Evolutionary conservation across 2,329 filamentous ascomycete genomes (phyloP), one percentile per base, ranked within the genome.

Genomic region (Penicillium sp.): DNA sequence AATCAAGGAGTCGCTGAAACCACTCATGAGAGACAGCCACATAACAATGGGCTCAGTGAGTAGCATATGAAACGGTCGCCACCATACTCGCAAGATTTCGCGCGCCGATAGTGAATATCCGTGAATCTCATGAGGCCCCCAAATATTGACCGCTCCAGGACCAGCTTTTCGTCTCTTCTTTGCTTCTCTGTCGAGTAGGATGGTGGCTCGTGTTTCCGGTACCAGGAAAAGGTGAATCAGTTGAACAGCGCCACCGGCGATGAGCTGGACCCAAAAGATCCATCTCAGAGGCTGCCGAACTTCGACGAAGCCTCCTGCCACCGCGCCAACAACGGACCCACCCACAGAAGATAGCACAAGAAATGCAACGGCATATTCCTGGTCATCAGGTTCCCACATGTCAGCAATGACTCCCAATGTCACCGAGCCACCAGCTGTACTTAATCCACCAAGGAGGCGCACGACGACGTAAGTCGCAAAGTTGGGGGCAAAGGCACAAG

Each of bases 1-100:
- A 61, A 86, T 84, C 23, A 90, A 80, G 10, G 86, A 85, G 54
- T 90, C 87, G 17, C 81, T 84, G 75, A 90, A 90, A 23, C 87
- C 87, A 7, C 81, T 85, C 4, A 90, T 81, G 0, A 89, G 79
- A 1, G 87, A 89, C 9, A 90, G 73, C 15, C 80, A 82, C 9
- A 87, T 73, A 8, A 90, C 87, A 46, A 90, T 90, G 4, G 87
- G 87, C 72, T 90, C 87, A 1, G 82, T 87, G 23, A 87, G 54
- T 63, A 90, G 86, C 83, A 90, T 88, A 64, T 80, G 79, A 72
- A 89, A 90, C 0, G 87, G 86, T 0, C 86, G 83, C 15, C 75
- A 58, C 82, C 82, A 85, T 4, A 82, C 84, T 43, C 65, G 56
- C 12, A 56, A 49, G 6, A 58, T 51, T 48, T 66, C 63, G 9